Evolutionary conservation across 495 filamentous ascomycete genomes (phyloP), one percentile per base, ranked within the genome.

Genomic region (Monascus purpureus): DNA sequence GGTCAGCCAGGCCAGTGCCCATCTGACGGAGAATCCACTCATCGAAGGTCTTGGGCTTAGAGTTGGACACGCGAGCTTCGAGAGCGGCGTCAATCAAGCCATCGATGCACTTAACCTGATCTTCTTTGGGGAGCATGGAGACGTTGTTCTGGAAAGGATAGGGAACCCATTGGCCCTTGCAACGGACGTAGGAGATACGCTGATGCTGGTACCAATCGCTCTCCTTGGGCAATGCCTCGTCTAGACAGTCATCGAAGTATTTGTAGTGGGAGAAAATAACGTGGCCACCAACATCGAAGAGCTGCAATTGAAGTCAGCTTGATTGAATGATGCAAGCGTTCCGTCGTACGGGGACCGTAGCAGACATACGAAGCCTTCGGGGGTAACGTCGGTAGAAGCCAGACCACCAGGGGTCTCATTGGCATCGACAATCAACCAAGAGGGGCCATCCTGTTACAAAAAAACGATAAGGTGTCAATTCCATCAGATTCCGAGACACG

Each of bases 131-230:
- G 43, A 99, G 61, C 82, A 95, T 87, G 46, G 88, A 90, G 55
- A 99, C 90, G 71, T 97, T 97, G 75, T 97, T 97, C 68, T 97
- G 90, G 75, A 96, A 95, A 41, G 90, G 90, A 61, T 97, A 97
- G 23, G 92, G 88, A 32, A 96, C 90, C 90, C 90, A 97, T 50
- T 82, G 68, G 35, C 67, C 63, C 75, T 93, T 86, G 79, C 84
- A 94, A 47, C 90, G 88, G 42, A 97, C 88, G 58, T 96, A 97
- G 37, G 90, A 97, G 60, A 97, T 86, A 60, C 90, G 87, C 64
- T 97, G 80, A 68, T 97, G 90, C 33, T 74, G 84, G 59, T 83
- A 94, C 90, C 90, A 97, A 67, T 97, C 92, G 31, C 82, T 75
- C 31, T 80, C 71, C 57, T 85, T 82, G 41, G 90, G 92, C 27